Evolutionary conservation across 169 alveolate genomes (phyloP), one percentile per base, ranked within the genome.

Genomic region (Cryptosporidium meleagridis): DNA sequence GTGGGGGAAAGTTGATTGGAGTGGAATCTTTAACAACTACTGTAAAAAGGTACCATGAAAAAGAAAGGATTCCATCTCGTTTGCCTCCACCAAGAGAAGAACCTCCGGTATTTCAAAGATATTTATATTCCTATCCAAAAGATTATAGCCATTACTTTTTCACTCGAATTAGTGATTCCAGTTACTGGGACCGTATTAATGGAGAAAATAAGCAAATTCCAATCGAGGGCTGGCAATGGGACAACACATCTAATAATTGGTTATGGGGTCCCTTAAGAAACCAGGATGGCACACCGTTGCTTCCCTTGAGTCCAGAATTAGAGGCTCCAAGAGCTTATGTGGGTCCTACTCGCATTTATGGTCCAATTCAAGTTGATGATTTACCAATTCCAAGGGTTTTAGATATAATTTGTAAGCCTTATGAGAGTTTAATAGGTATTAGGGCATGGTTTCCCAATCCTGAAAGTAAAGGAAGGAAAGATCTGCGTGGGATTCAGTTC

Each of bases 401-500:
- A 10, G 89, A 80, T 65, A 80, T 80, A 37, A n/a, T 80, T 7
- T 80, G 89, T 37, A 80, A 33, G 14, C 89, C 89, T 18, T 80
- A 80, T 48, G 89, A 80, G 33, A 80, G 89, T 44, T 65, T 80
- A 45, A 80, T 80, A 44, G 89, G 89, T 35, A 80, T 80, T 48
- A 80, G 89, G 21, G 89, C 89, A 12, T 80, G 89, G 89, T 80
- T 80, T 48, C 89, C 89, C 26, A 80, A 80, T 39, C 89, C 89
- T 9, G 89, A 80, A 6, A 80, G 89, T 48, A 80, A 52, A 44
- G 75, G 89, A n/a, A 80, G 80, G 26, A 80, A 80, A 48, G 89
- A 80, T 37, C 89, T 80, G 3, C 44, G 89, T 16, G 89, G 89
- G 10, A 80, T 80, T n/a, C 89, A 80, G 70, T 80, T 80, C 33